These are phyloP conservation scores for Tulasnella sp. DNA, from an alignment of 768 basidiomycete genomes.

Conservation along the genomic window DNA sequence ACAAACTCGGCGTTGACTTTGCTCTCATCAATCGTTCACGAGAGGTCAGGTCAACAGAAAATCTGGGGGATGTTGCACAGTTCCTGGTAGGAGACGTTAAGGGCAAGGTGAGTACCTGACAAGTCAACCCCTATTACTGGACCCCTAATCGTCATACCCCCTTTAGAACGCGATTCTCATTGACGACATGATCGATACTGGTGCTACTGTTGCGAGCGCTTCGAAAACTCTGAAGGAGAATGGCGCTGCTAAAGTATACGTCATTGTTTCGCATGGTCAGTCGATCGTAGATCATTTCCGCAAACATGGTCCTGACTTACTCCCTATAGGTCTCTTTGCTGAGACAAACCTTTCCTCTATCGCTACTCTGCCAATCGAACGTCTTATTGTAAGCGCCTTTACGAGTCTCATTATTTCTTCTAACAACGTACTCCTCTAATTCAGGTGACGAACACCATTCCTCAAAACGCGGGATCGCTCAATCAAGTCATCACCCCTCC, in stretches of 20 bases:
- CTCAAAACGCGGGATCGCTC: slow-evolving; percentile 46
- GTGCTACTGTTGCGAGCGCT: slow-evolving; percentile 75
- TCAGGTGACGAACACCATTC: slow-evolving; percentile 90
- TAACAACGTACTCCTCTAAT: not conserved
- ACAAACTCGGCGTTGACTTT: slow-evolving; percentile 89
- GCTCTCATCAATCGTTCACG: slow-evolving; percentile 90
- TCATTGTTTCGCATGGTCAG: slow-evolving; percentile 83
- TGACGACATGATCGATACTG: slow-evolving; percentile 98
- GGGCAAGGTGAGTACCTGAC: slow-evolving; percentile 68
- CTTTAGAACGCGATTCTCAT: slow-evolving; percentile 79
- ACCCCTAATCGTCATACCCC: slow-evolving; percentile 12
- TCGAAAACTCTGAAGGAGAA: slow-evolving; percentile 75
- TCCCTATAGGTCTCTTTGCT: slow-evolving; percentile 54
- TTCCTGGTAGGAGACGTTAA: slow-evolving; percentile 88
- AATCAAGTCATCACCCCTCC: not conserved
- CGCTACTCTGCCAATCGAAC: slow-evolving; percentile 59
- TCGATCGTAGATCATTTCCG: not conserved
- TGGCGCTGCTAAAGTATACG: slow-evolving; percentile 77
- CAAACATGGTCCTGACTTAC: not conserved
- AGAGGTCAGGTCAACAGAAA: slow-evolving; percentile 47
- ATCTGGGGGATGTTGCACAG: slow-evolving; percentile 50
- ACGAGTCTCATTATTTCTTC: not conserved
- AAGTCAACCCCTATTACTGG: not conserved
- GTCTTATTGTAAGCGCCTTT: slow-evolving; percentile 60
- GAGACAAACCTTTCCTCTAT: slow-evolving; percentile 58